Evolutionary conservation across 1,139 yeast genomes (phyloP).

Genomic region (Blastobotrys illinoisensis): DNA sequence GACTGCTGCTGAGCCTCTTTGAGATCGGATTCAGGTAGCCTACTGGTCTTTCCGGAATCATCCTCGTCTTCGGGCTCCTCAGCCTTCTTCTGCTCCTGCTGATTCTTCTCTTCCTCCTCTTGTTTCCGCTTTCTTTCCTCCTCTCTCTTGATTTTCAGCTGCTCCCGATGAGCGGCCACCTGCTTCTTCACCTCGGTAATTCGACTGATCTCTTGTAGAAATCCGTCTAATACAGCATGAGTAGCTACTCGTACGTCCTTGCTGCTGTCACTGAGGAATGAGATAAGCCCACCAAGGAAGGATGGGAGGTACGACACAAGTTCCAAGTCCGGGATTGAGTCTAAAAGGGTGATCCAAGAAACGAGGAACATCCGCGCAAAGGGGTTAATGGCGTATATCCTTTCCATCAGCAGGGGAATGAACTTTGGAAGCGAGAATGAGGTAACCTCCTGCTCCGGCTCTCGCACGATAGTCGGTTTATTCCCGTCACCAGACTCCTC

Average conservation of each 20-base stretch:
- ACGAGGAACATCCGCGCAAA: constrained; percentile 87
- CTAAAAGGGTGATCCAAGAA: constrained; percentile 86
- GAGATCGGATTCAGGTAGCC: not conserved
- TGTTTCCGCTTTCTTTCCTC: constrained; percentile 8
- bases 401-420: constrained; percentile 81
- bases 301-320: constrained; percentile 83
- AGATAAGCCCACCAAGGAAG: constrained; percentile 77
- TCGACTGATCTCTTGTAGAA: constrained; percentile 74
- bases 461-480: constrained; percentile 24
- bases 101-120: constrained; percentile 10
- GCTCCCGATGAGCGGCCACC: constrained; percentile 17
- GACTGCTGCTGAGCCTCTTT: not conserved
- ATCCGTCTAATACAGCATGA: constrained; percentile 64
- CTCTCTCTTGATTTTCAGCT: not conserved
- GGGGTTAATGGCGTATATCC: constrained; percentile 90
- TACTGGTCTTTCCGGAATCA: not conserved
- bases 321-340: constrained; percentile 89
- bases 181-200: constrained; percentile 61
- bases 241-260: constrained; percentile 87
- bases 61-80: not conserved
- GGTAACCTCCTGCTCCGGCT: constrained; percentile 49
- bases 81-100: constrained; percentile 3
- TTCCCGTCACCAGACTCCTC: constrained; percentile 20
- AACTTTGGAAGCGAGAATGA: constrained; percentile 86
- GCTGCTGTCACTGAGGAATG: constrained; percentile 77